phyloP scores from a whole-genome alignment of 495 filamentous ascomycete species.

The Xylaria palmicola region DNA sequence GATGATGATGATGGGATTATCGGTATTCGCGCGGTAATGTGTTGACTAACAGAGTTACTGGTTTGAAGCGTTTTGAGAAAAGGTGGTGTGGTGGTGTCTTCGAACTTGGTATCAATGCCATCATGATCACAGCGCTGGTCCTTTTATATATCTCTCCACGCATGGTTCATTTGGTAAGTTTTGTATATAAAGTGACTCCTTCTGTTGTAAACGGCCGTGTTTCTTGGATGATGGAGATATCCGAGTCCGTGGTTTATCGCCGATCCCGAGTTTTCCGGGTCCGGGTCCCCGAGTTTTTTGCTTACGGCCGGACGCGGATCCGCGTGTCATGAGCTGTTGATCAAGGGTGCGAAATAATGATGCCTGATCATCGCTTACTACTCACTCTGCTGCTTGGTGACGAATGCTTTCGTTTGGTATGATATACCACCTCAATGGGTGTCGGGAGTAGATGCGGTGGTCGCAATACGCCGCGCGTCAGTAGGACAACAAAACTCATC shows the following conservation, averaged over 20 bases:
- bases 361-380: neutral
- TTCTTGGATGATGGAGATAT: too few species aligned
- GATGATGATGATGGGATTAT: neutral
- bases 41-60: neutral
- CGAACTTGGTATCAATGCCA: neutral
- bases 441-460: too few species aligned
- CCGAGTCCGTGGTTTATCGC: neutral
- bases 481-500: too few species aligned
- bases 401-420: neutral
- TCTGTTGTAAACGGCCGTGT: too few species aligned
- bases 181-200: too few species aligned
- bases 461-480: too few species aligned
- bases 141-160: neutral
- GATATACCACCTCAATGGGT: too few species aligned
- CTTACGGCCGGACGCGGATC: too few species aligned
- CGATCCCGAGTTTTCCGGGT: neutral
- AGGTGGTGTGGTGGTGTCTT: neutral
- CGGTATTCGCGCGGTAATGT: neutral
- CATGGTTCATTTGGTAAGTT: neutral
- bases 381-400: neutral
- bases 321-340: neutral
- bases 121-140: neutral
- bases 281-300: neutral
- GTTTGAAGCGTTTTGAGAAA: neutral
- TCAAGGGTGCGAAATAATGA: neutral